Base-by-base conservation (phyloP, 169 alveolate species). In the Perkinsus marinus region DNA sequence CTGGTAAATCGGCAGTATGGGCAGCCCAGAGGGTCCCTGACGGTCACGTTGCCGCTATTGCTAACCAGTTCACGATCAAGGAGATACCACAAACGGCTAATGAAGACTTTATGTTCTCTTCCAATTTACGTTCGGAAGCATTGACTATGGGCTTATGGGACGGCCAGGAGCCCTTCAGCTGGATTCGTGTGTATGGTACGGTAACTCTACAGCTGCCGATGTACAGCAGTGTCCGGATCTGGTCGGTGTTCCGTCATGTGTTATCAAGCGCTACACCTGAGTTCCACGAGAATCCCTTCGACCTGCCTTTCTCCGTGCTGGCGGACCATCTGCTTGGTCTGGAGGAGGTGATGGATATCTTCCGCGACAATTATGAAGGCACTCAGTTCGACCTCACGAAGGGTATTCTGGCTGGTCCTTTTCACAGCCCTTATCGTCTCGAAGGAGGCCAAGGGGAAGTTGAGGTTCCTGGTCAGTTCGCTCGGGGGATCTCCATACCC, bases 1-100 rank as follows among this genome's bases (percentile, higher is more conserved):
- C 68, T 9, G 91, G 91, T 30, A 41, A 89, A 39, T 16, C 34
- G 30, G 39, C 91, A 39, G 91, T 89, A 16, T 89, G 91, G 91
- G 91, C 39, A 30, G 91, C 91, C 43, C 91, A 89, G 91, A 13
- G 91, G 6, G 91, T 89, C 30, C 91, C 91, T 26, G 91, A 89
- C 39, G 91, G 91, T 34, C 91, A 89, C 26, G 91, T 89, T 22
- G 91, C 91, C 7, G 43, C 91, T 41, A 39, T 89, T 6, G 91
- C 91, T 7, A 89, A 89, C 26, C 91, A 89, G 34, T 89, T 34
- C 91, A 39, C 39, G 16, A 89, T 89, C 26, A 34, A 43, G 17
- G 68, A 43, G 26, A 43, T 43, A 43, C 68, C 68, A 43, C 26
- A 43, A 17, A 10, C 17, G 26, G 26, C 68, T 43, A 43, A 43